Evolutionary conservation across 192 early-diverging fungal species (phyloP).

Genomic region (Coemansia sp.): DNA sequence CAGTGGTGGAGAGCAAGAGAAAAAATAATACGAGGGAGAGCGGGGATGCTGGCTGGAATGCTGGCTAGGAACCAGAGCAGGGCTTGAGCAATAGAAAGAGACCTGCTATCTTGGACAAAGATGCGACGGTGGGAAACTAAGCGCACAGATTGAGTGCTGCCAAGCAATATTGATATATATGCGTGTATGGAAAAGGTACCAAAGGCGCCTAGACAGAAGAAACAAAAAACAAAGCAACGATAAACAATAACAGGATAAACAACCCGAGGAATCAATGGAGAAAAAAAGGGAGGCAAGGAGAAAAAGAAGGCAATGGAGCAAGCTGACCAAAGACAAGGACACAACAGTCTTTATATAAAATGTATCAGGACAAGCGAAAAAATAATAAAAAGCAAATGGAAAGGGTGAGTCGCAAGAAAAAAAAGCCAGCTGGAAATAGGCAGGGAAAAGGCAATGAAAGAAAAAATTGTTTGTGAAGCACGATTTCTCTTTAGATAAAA

Average conservation of each 20-base stretch:
- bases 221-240: not conserved
- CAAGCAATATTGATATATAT: not conserved
- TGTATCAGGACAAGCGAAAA: not conserved
- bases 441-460: not conserved
- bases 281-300: not conserved
- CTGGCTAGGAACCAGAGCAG: not conserved
- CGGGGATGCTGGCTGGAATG: not conserved
- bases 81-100: not conserved
- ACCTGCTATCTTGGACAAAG: too few relatives aligned
- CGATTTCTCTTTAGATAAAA: slow-evolving; percentile 9
- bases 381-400: not conserved
- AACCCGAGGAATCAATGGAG: not conserved
- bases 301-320: not conserved
- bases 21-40: not conserved
- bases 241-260: not conserved
- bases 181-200: not conserved
- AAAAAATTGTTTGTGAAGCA: not conserved
- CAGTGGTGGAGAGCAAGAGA: not conserved
- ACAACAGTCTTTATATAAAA: slow-evolving; percentile 7
- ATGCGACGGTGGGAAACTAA: not conserved
- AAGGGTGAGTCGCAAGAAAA: not conserved
- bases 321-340: not conserved
- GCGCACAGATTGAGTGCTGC: not conserved
- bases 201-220: not conserved
- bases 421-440: not conserved